Conservation (phyloP, 345 rosid genomes). For the Salix suchowensis region DNA sequence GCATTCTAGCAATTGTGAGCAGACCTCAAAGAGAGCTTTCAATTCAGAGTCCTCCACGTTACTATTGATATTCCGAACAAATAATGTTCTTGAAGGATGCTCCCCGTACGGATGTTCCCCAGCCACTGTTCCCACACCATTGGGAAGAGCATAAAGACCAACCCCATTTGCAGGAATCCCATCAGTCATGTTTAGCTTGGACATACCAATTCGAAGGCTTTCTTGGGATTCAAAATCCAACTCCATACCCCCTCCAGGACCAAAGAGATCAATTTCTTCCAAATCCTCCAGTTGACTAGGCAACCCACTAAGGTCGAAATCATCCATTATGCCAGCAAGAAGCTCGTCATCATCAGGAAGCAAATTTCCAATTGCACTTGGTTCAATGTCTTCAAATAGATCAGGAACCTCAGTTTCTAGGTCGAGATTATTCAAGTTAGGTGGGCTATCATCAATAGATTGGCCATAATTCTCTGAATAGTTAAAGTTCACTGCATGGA, state of each 20-base stretch:
- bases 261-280: conserved; percentile 81
- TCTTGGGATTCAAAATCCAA: conserved; percentile 66
- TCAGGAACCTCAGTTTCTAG: conserved; percentile 47
- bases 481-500: conserved; percentile 56
- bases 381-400: conserved; percentile 48
- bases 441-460: conserved; percentile 50
- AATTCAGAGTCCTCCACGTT: conserved; percentile 87
- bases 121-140: conserved; percentile 62
- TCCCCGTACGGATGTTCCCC: conserved; percentile 97
- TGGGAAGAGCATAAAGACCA: conserved; percentile 44
- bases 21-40: conserved; percentile 84
- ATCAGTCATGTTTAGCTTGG: conserved; percentile 51
- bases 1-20: not conserved
- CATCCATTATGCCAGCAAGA: conserved; percentile 77
- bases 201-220: conserved; percentile 36
- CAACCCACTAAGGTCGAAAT: conserved; percentile 58
- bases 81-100: conserved; percentile 92
- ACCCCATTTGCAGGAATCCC: conserved; percentile 46
- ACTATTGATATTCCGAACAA: conserved; percentile 92
- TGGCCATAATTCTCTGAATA: conserved; percentile 40
- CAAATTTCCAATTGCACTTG: conserved; percentile 43
- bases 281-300: conserved; percentile 65
- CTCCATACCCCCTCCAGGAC: conserved; percentile 87
- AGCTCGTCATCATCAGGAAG: conserved; percentile 89
- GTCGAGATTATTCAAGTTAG: conserved; percentile 38